Base-by-base conservation (phyloP, 805 yeast genomes). In the Candida hungchunana region DNA sequence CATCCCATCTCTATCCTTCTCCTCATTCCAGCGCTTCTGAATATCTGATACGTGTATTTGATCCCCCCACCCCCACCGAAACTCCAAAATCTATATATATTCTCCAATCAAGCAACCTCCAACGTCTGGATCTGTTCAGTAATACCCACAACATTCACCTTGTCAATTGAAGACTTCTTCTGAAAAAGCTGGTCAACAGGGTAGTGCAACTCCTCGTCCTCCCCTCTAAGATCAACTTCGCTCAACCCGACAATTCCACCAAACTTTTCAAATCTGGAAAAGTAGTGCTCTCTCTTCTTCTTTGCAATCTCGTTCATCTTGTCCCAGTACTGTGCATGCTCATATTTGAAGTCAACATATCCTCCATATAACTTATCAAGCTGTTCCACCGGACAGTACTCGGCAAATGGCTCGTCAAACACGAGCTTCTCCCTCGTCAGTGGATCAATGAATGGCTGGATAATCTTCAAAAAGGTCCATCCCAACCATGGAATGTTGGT, bases 371-470 rank as follows among this genome's bases (percentile, higher is more conserved):
- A 79, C 51, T 72, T 69, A 56, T 88, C 97, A 44, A 93, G 71
- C 59, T 88, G 96, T 37, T 77, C 82, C 18, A 60, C 60, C 1
- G 95, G 95, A 11, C 88, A 93, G 52, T 83, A 90, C 23, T 85
- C 67, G 16, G 77, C 72, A 61, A 89, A 86, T 12, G 96, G 95
- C 50, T 88, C 86, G 58, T 86, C 94, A 56, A 79, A 93, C 4
- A 88, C 94, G 45, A 93, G 73, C 64, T 93, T 93, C 60, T 89
- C 96, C 43, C 95, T 73, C 2, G 99, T 93, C 53, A 86, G 64
- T 8, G 98, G 97, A 56, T 93, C 98, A 46, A 93, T 93, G 59
- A 93, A 93, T 5, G 99, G 98, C 51, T 85, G 86, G 46, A 90
- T 89, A 44, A 93, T 65, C 64, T 84, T 89, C 48, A 93, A 66